Conservation (phyloP, 371 early-diverging fungal genomes). For the Saksenaea vasiformis region DNA sequence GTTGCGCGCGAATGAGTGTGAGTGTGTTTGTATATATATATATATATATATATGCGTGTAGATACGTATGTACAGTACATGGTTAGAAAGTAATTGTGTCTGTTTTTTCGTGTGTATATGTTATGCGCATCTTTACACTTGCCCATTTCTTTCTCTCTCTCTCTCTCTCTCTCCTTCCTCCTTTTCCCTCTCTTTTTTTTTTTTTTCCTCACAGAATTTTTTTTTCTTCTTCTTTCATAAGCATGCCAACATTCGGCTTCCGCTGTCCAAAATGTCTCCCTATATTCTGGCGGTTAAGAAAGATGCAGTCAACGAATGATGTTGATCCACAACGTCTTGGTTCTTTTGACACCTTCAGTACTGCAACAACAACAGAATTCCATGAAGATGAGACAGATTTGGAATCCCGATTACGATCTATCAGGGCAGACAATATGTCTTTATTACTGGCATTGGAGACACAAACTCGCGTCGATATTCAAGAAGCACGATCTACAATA, state of each 20-base stretch:
- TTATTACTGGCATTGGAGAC: slow-evolving; percentile 34
- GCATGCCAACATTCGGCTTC: not conserved
- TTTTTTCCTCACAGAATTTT: not conserved
- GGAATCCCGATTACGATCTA: slow-evolving; percentile 22
- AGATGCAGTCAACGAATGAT: not conserved
- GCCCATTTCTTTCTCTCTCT: slow-evolving; percentile 1
- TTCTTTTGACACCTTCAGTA: not conserved
- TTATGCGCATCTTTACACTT: slow-evolving; percentile 16
- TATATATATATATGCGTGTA: too few species aligned
- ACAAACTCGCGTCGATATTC: slow-evolving; percentile 34
- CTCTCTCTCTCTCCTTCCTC: not conserved
- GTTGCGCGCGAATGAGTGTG: too few species aligned
- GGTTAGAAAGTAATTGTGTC: not conserved
- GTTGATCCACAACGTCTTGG: not conserved
- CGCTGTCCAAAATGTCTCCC: not conserved
- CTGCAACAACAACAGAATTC: not conserved
- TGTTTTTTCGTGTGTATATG: not conserved
- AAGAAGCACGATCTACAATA: slow-evolving; percentile 7
- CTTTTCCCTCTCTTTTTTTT: not conserved
- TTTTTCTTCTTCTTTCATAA: not conserved
- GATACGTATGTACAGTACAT: too few species aligned
- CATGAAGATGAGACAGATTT: slow-evolving; percentile 10
- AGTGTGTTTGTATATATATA: too few species aligned
- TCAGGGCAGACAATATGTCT: slow-evolving; percentile 34
- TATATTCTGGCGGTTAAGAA: not conserved